Base-by-base conservation (phyloP, 768 basidiomycete genomes). In the Lentinus tigrinus region DNA sequence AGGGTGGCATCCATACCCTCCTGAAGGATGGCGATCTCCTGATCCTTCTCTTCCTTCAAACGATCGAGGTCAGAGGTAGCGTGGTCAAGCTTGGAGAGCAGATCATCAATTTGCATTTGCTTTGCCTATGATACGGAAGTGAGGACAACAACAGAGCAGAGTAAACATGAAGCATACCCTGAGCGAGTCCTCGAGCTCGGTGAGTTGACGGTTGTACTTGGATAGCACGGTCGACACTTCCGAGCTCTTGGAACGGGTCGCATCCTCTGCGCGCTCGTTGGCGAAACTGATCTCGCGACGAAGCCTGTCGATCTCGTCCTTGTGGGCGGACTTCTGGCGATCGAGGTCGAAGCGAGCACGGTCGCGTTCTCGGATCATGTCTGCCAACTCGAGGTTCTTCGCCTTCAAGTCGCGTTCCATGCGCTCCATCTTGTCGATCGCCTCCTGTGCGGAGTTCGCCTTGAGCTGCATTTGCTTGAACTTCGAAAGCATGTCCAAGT, bases 321-420 rank as follows among this genome's bases (percentile, higher is more conserved):
- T 96, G 72, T 98, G 95, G 49, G 87, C 88, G 5, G 93, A 85
- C 75, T 96, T 98, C 70, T 93, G 83, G 21, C 97, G 81, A 69
- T 99, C 97, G 23, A 98, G 77, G 63, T 99, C 97, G 67, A 97
- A 98, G 43, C 97, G 81, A 36, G 96, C 95, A 55, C 95, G 82
- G 70, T 99, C 97, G 34, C 97, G 86, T 73, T 99, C 97, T 46
- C 96, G 84, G 65, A 99, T 89, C 97, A 99, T 99, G 70, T 98
- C 97, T 23, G 97, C 97, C 19, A 99, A 78, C 72, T 98, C 97
- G 54, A 99, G 74, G 69, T 98, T 99, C 83, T 99, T 99, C n/a
- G 92, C 81, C 76, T 98, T 99, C 65, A 98, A 78, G 70, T 99
- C 97, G 34, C 95, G 81, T 71, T 99, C 97, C 95, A 98, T 98